phyloP scores from a whole-genome alignment of 1,284 basidiomycete genomes.

The Malassezia vespertilionis region DNA sequence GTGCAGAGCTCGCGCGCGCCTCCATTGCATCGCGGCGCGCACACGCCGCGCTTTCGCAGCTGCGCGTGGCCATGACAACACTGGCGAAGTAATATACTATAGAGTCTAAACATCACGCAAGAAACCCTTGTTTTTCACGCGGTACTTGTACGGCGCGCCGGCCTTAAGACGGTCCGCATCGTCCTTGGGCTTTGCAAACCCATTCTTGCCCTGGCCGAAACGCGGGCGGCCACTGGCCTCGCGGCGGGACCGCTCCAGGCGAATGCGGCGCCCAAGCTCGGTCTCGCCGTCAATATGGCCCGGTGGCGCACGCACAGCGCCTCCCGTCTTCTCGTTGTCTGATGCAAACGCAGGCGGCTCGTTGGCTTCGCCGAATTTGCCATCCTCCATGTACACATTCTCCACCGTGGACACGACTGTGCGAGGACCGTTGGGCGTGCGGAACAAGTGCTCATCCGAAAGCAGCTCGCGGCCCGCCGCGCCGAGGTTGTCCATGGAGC shows the following conservation, averaged over 20 bases:
- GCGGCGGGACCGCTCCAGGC: slow-evolving; percentile 30
- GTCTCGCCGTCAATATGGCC: slow-evolving; percentile 38
- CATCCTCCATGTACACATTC: slow-evolving; percentile 29
- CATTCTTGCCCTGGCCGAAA: slow-evolving; percentile 28
- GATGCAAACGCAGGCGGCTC: slow-evolving; percentile 21
- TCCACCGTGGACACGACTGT: slow-evolving; percentile 34
- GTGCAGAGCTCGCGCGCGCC: slow-evolving; percentile 10
- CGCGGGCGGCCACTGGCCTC: slow-evolving; percentile 30
- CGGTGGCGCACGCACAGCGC: slow-evolving; percentile 14
- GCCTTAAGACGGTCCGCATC: slow-evolving; percentile 35
- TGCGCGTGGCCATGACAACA: slow-evolving; percentile 11
- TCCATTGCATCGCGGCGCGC: slow-evolving; percentile 6
- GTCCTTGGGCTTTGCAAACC: slow-evolving; percentile 34
- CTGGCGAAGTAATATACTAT: background rate
- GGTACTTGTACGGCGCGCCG: slow-evolving; percentile 37
- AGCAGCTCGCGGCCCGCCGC: slow-evolving; percentile 35
- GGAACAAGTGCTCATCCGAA: slow-evolving; percentile 39
- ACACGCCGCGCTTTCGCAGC: background rate
- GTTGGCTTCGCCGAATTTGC: slow-evolving; percentile 29
- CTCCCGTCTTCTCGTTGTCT: slow-evolving; percentile 10
- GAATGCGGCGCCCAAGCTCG: slow-evolving; percentile 29
- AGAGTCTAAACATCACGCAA: slow-evolving; percentile 2
- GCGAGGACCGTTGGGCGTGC: slow-evolving; percentile 36
- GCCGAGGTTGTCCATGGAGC: slow-evolving; percentile 28
- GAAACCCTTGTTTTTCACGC: slow-evolving; percentile 19